phyloP scores from a whole-genome alignment of 306 rosid genomes.

The Spatholobus suberectus region DNA sequence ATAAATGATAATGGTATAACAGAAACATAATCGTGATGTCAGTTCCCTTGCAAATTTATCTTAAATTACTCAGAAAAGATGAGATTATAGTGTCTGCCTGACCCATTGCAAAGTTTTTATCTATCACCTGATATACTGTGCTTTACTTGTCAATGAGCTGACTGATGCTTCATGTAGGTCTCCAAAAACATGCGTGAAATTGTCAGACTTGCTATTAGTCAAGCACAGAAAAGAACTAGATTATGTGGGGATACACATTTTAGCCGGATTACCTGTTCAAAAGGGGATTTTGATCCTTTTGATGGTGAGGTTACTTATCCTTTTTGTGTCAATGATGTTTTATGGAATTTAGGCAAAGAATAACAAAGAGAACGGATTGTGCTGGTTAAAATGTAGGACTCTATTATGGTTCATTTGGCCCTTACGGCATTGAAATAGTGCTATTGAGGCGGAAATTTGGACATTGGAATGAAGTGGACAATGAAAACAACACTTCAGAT shows the following conservation, averaged over 20 bases:
- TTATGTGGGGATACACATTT: conserved; percentile 78
- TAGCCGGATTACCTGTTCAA: conserved; percentile 68
- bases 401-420: conserved; percentile 95
- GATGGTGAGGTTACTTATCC: conserved; percentile 62
- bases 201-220: conserved; percentile 85
- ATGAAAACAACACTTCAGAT: conserved; percentile 60
- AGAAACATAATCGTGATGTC: neutral
- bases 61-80: conserved; percentile 19
- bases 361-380: conserved; percentile 30
- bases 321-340: conserved; percentile 7
- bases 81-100: conserved; percentile 14
- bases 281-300: conserved; percentile 86
- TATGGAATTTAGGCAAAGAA: conserved; percentile 12
- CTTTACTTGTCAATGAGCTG: conserved; percentile 36
- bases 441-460: conserved; percentile 89
- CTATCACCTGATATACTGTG: neutral
- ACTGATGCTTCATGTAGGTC: conserved; percentile 56
- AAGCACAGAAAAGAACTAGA: conserved; percentile 83
- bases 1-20: neutral
- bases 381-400: conserved; percentile 68
- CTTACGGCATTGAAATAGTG: conserved; percentile 91
- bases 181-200: conserved; percentile 85
- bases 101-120: neutral
- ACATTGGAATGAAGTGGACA: conserved; percentile 77
- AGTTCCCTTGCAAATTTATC: neutral